Evolutionary conservation across 2,329 filamentous ascomycete species (phyloP).

Genomic region (Microsporum ferrugineum): DNA sequence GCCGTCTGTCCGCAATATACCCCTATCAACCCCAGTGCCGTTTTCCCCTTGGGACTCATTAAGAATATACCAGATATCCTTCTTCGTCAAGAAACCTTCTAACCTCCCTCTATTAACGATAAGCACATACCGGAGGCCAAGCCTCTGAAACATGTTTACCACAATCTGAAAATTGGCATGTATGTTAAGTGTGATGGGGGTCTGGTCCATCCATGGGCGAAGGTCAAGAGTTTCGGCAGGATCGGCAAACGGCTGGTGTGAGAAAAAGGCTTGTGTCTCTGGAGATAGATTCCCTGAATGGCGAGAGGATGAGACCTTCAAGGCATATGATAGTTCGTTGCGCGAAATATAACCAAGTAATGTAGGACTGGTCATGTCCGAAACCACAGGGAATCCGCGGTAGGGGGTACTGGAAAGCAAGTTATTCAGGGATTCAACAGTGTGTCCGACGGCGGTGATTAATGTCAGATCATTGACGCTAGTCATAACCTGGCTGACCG

Average conservation of each 20-base stretch:
- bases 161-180: slow-evolving; percentile 70
- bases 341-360: slow-evolving; percentile 90
- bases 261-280: slow-evolving; percentile 72
- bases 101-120: slow-evolving; percentile 73
- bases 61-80: slow-evolving; percentile 90
- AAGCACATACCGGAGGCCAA: slow-evolving; percentile 80
- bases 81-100: slow-evolving; percentile 84
- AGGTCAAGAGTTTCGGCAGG: slow-evolving; percentile 70
- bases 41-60: slow-evolving; percentile 56
- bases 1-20: slow-evolving; percentile 19
- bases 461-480: slow-evolving; percentile 80
- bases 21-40: slow-evolving; percentile 22
- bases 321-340: slow-evolving; percentile 73
- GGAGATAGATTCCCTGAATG: slow-evolving; percentile 43
- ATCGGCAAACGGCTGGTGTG: slow-evolving; percentile 70
- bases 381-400: slow-evolving; percentile 85
- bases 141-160: slow-evolving; percentile 84
- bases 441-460: slow-evolving; percentile 77
- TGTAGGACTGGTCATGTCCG: slow-evolving; percentile 62
- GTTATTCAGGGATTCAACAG: slow-evolving; percentile 60
- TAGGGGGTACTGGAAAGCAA: slow-evolving; percentile 65
- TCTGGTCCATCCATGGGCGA: slow-evolving; percentile 97
- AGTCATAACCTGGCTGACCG: slow-evolving; percentile 84
- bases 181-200: slow-evolving; percentile 77
- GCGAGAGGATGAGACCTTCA: slow-evolving; percentile 49